Evolutionary conservation across 2,329 filamentous ascomycete species (phyloP).

Genomic region (Fusarium miscanthi): DNA sequence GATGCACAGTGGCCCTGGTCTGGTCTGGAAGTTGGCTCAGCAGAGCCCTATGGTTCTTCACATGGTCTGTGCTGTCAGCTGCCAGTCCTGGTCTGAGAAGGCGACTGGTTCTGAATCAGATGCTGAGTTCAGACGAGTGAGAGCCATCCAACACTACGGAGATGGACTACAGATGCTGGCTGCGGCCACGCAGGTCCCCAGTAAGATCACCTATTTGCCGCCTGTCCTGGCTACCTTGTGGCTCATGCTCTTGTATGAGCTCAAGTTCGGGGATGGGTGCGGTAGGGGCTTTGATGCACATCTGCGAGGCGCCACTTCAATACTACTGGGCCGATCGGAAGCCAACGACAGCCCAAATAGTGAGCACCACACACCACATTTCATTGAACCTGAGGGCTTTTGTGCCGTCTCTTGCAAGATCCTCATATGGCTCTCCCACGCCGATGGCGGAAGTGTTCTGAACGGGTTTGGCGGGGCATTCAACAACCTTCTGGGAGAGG

Average conservation of each 20-base stretch:
- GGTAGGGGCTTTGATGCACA: neutral
- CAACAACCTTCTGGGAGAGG: neutral
- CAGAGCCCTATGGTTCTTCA: neutral
- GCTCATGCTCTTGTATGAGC: neutral
- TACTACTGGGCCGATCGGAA: neutral
- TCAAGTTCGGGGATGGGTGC: neutral
- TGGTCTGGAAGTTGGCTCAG: neutral
- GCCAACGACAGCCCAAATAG: fast-evolving
- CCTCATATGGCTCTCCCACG: neutral
- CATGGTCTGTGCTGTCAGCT: neutral
- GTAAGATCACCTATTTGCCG: neutral
- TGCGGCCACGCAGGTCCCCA: neutral
- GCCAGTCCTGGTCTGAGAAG: neutral
- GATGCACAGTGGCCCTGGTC: neutral
- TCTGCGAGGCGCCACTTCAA: neutral
- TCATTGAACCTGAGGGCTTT: neutral
- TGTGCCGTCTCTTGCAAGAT: neutral
- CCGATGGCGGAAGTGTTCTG: neutral
- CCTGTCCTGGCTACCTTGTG: neutral
- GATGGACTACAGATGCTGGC: neutral
- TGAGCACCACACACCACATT: fast-evolving
- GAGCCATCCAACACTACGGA: neutral
- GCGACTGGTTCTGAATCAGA: neutral
- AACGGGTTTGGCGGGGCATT: neutral
- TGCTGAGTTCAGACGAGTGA: neutral